Evolutionary conservation across 352 stramenopile species (phyloP).

Genomic region (Globisporangium paroecandrum): DNA sequence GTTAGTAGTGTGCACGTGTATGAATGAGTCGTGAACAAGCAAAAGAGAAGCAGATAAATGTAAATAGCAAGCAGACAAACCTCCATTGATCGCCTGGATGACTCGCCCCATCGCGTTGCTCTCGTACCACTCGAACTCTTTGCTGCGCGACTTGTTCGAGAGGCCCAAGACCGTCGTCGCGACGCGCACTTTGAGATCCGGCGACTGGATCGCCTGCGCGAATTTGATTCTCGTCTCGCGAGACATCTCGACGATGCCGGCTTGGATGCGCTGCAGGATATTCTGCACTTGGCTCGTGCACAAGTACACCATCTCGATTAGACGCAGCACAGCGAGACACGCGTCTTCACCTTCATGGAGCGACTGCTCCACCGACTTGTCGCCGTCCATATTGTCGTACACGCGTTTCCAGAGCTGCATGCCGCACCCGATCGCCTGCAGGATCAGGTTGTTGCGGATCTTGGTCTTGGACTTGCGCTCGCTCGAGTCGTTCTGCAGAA

Average conservation of each 20-base stretch:
- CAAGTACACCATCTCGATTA: slow-evolving; percentile 80
- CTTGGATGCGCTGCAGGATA: slow-evolving; percentile 64
- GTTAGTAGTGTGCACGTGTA: slow-evolving; percentile 1
- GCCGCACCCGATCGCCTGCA: slow-evolving; percentile 47
- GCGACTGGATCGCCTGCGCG: slow-evolving; percentile 53
- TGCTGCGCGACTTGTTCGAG: slow-evolving; percentile 72
- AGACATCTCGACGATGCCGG: slow-evolving; percentile 48
- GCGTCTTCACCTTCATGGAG: slow-evolving; percentile 57
- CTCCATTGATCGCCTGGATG: slow-evolving; percentile 51
- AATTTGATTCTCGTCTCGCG: slow-evolving; percentile 56
- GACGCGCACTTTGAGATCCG: slow-evolving; percentile 54
- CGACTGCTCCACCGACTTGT: slow-evolving; percentile 16
- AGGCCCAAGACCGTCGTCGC: slow-evolving; percentile 67
- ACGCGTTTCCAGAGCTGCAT: slow-evolving; percentile 68
- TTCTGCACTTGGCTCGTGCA: slow-evolving; percentile 77
- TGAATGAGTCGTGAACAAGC: not conserved
- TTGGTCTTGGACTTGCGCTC: slow-evolving; percentile 37
- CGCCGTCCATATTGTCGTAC: slow-evolving; percentile 38
- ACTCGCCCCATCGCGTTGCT: slow-evolving; percentile 67
- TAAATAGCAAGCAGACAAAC: slow-evolving; percentile 23
- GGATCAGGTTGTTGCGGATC: slow-evolving; percentile 68
- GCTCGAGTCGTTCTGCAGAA: slow-evolving; percentile 50
- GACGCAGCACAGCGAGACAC: slow-evolving; percentile 55
- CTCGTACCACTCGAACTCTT: slow-evolving; percentile 78
- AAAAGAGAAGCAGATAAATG: not conserved